Conservation (phyloP, 495 filamentous ascomycete species). For the Venustampulla echinocandica region DNA sequence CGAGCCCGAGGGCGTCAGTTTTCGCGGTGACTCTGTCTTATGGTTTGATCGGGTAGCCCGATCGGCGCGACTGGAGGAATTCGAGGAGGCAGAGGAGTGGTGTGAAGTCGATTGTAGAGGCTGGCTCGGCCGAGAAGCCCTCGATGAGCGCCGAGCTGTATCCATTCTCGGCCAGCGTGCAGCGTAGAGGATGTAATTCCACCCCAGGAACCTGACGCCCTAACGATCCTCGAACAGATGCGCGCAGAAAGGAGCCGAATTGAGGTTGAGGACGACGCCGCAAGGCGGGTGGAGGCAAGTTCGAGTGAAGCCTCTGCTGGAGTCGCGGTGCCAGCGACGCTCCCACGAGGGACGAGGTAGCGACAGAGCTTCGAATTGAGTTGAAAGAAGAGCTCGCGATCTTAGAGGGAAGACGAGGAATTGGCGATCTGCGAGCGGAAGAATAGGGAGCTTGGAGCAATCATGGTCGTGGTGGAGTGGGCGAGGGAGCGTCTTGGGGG, state of each 20-base stretch:
- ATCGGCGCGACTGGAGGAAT: slow-evolving; percentile 50
- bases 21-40: slow-evolving; percentile 64
- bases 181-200: background rate
- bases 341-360: background rate
- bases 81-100: slow-evolving; percentile 73
- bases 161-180: slow-evolving; percentile 13
- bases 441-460: slow-evolving; percentile 3
- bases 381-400: slow-evolving; percentile 8
- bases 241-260: background rate
- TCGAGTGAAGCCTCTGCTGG: slow-evolving; percentile 14
- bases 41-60: slow-evolving; percentile 61
- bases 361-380: slow-evolving; percentile 3
- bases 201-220: background rate
- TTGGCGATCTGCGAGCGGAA: slow-evolving; percentile 9
- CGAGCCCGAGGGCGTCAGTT: slow-evolving; percentile 61
- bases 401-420: slow-evolving; percentile 7
- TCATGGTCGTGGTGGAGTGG: slow-evolving; percentile 14
- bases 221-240: background rate
- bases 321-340: slow-evolving; percentile 2
- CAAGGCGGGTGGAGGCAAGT: background rate
- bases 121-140: slow-evolving; percentile 69
- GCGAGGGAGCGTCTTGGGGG: background rate
- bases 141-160: slow-evolving; percentile 79
- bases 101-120: slow-evolving; percentile 57
- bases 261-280: background rate